Evolutionary conservation across 257 asterid species (phyloP).

Genomic region (Plantago elongata): DNA sequence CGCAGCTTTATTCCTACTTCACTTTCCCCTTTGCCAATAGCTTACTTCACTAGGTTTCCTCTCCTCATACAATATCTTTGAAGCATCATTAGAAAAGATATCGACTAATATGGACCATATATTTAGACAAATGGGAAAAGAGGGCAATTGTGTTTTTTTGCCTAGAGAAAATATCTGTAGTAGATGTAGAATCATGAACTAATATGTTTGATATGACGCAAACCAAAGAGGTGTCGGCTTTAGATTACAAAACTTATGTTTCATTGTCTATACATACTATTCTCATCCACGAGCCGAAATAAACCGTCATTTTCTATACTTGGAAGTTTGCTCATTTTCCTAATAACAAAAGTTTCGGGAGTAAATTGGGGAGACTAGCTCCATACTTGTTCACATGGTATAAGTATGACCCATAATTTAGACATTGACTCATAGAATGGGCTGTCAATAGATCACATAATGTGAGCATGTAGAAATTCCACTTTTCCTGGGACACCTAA

Average conservation of each 20-base stretch:
- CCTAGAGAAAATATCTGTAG: no score
- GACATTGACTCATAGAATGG: background rate
- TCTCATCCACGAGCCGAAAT: background rate
- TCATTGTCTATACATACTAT: background rate
- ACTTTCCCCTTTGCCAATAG: no score
- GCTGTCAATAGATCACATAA: slow-evolving; percentile 1
- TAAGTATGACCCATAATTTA: background rate
- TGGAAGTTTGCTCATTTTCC: background rate
- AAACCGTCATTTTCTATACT: background rate
- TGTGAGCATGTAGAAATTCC: slow-evolving; percentile 8
- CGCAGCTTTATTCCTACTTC: no score
- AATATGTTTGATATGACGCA: no score
- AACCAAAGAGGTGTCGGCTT: background rate
- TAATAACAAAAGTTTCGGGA: background rate
- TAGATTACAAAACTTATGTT: background rate
- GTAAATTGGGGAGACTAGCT: background rate
- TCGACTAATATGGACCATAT: no score
- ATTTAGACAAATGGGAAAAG: no score
- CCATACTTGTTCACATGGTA: slow-evolving; percentile 15
- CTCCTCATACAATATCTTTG: no score
- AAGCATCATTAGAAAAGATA: no score
- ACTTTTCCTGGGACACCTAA: background rate
- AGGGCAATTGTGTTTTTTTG: no score
- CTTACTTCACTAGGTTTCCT: no score
- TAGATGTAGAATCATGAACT: no score